Conservation (phyloP, 2,329 filamentous ascomycete genomes). For the Sporothrix euskadiensis region DNA sequence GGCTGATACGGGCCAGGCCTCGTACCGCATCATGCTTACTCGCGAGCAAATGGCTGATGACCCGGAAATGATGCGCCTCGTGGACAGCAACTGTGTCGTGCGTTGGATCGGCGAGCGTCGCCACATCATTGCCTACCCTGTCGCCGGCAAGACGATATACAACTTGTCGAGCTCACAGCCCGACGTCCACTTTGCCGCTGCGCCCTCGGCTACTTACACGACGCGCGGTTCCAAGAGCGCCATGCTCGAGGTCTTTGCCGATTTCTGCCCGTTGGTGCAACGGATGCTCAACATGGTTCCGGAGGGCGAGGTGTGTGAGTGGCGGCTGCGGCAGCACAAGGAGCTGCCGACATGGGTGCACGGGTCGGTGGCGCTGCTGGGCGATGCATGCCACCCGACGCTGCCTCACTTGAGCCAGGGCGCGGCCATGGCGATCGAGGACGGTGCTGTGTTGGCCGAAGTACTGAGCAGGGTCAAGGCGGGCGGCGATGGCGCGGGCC, state of each 20-base stretch:
- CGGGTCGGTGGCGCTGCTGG: conserved; percentile 58
- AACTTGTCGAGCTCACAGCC: conserved; percentile 65
- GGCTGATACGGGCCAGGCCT: conserved; percentile 71
- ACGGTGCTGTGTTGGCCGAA: conserved; percentile 61
- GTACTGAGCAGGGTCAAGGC: conserved; percentile 46
- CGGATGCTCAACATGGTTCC: conserved; percentile 61
- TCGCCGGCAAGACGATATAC: conserved; percentile 65
- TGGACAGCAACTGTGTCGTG: conserved; percentile 67
- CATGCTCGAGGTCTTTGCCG: conserved; percentile 62
- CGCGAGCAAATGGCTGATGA: conserved; percentile 66
- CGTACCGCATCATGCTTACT: conserved; percentile 75
- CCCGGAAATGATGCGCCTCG: conserved; percentile 64
- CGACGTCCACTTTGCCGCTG: conserved; percentile 60
- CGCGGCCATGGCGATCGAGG: conserved; percentile 68
- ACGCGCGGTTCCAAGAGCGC: conserved; percentile 60
- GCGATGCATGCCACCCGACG: conserved; percentile 68
- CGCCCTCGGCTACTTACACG: conserved; percentile 61
- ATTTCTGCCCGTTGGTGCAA: conserved; percentile 61
- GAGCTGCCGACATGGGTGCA: conserved; percentile 60
- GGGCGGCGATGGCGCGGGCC: background rate
- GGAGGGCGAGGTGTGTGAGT: conserved; percentile 65
- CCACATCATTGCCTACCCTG: conserved; percentile 77
- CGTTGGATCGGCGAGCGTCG: conserved; percentile 75
- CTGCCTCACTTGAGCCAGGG: conserved; percentile 68
- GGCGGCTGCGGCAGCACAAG: conserved; percentile 61